Conservation (phyloP, 129 eudicot genomes). For the Solidago caesia region DNA sequence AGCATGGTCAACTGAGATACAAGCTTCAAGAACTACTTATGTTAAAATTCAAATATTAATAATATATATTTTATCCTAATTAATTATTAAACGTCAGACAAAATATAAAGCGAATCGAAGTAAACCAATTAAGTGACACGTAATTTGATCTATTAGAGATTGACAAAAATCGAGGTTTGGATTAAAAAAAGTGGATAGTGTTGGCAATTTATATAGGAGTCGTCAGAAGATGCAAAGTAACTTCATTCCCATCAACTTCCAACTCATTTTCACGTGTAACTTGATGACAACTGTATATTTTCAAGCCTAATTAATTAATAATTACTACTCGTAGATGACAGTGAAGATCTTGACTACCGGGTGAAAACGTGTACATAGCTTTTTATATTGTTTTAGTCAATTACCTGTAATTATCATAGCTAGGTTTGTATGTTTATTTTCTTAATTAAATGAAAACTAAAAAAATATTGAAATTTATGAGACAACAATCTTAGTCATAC, state of each 20-base stretch:
- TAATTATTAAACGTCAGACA: neutral
- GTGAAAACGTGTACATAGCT: slow-evolving; percentile 17
- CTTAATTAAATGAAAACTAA: too few species aligned
- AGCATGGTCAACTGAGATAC: too few species aligned
- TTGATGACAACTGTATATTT: slow-evolving; percentile 27
- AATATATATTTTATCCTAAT: too few species aligned
- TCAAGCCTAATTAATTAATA: too few species aligned
- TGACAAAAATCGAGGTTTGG: slow-evolving; percentile 3
- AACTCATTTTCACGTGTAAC: slow-evolving; percentile 42
- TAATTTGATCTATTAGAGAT: neutral
- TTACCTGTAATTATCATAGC: too few species aligned
- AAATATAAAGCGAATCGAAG: neutral
- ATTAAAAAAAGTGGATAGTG: slow-evolving; percentile 24
- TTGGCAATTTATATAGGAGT: too few species aligned
- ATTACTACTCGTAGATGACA: neutral
- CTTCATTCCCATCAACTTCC: slow-evolving; percentile 24
- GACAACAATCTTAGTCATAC: too few species aligned
- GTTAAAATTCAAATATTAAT: too few species aligned
- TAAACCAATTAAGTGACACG: slow-evolving; percentile 15
- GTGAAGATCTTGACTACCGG: slow-evolving; percentile 7
- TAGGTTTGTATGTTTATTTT: too few species aligned
- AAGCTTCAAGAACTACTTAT: too few species aligned
- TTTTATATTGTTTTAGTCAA: neutral
- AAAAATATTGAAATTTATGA: too few species aligned
- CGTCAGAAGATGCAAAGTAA: slow-evolving; percentile 24